Evolutionary conservation across 345 rosid species (phyloP).

Genomic region (Noccaea caerulescens): DNA sequence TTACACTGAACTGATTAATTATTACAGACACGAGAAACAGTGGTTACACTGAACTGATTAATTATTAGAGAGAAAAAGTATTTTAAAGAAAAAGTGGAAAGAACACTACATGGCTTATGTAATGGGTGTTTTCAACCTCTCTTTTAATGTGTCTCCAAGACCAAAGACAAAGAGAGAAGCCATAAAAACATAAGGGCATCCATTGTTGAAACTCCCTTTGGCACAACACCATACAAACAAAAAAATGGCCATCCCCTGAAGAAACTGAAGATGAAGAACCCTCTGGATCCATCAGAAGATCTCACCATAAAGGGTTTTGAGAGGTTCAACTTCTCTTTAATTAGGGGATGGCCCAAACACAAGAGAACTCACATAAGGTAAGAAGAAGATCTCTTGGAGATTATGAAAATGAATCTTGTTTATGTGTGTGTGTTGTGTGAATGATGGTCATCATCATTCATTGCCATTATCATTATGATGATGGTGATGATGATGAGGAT

Average conservation of each 20-base stretch:
- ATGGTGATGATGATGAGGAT: slow-evolving; percentile 39
- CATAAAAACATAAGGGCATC: slow-evolving; percentile 36
- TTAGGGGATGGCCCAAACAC: slow-evolving; percentile 39
- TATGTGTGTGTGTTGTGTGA: slow-evolving; percentile 38
- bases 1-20: slow-evolving; percentile 26
- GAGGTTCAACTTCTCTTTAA: slow-evolving; percentile 29
- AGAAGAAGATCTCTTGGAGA: slow-evolving; percentile 23
- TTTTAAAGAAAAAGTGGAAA: slow-evolving; percentile 28
- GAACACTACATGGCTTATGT: slow-evolving; percentile 38
- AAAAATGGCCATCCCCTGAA: slow-evolving; percentile 41
- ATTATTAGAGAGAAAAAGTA: background rate
- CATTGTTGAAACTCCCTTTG: slow-evolving; percentile 44
- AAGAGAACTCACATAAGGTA: slow-evolving; percentile 37
- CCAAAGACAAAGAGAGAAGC: slow-evolving; percentile 43
- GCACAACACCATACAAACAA: slow-evolving; percentile 37
- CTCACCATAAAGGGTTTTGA: slow-evolving; percentile 34
- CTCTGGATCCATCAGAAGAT: slow-evolving; percentile 25
- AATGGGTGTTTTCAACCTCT: slow-evolving; percentile 32
- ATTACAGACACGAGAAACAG: background rate
- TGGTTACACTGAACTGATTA: slow-evolving; percentile 17
- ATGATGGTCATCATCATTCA: slow-evolving; percentile 29
- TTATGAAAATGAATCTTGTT: slow-evolving; percentile 19
- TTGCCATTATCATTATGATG: slow-evolving; percentile 14
- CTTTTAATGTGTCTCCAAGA: slow-evolving; percentile 41
- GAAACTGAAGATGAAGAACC: slow-evolving; percentile 35